Evolutionary conservation across 2,329 filamentous ascomycete genomes (phyloP).

Genomic region (Aspergillus pseudoterreus): DNA sequence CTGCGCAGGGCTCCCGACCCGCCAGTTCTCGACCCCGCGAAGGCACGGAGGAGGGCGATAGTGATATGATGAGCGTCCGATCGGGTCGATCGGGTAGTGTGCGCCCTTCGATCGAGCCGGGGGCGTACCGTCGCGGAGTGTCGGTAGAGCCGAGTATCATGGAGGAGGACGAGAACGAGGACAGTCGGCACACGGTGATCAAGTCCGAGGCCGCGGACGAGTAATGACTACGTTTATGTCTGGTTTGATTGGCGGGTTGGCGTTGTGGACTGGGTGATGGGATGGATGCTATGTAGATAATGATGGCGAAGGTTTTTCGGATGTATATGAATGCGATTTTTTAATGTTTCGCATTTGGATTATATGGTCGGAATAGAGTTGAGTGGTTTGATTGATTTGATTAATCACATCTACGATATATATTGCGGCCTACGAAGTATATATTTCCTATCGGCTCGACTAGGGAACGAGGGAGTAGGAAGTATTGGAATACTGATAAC

Average conservation of each 20-base stretch:
- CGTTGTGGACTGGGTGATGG: conserved; percentile 6
- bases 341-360: too few relatives aligned
- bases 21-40: conserved; percentile 31
- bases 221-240: conserved; percentile 7
- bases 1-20: conserved; percentile 47
- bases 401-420: too few relatives aligned
- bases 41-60: conserved; percentile 28
- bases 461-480: too few relatives aligned
- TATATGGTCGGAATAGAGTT: too few relatives aligned
- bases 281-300: neutral
- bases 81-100: conserved; percentile 24
- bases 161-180: conserved; percentile 38
- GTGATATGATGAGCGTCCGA: conserved; percentile 27
- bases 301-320: neutral
- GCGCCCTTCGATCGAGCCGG: conserved; percentile 30
- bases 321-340: neutral
- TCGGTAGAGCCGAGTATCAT: conserved; percentile 35
- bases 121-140: conserved; percentile 19
- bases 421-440: too few relatives aligned
- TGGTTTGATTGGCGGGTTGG: conserved; percentile 15
- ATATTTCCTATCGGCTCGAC: too few relatives aligned
- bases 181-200: conserved; percentile 29
- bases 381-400: too few relatives aligned
- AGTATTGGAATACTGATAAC: too few relatives aligned
- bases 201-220: conserved; percentile 30